These are phyloP conservation scores for Oxyria digyna DNA, from an alignment of 148 eudicot species.

Conservation along the genomic window DNA sequence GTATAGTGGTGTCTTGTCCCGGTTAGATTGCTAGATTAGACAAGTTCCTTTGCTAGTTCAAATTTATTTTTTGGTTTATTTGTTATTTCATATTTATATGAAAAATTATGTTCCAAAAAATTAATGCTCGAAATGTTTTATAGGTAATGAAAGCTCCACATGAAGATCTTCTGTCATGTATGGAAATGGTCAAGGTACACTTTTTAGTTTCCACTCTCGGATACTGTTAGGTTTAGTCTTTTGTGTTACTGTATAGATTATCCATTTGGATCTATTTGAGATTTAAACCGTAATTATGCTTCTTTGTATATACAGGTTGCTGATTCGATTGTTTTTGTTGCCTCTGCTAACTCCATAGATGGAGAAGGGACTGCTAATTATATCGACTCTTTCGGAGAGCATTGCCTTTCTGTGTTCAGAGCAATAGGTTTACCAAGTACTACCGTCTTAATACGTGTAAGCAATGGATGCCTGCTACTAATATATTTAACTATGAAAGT, in stretches of 20 bases:
- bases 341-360: conserved; percentile 50
- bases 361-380: conserved; percentile 39
- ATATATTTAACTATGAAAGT: neutral
- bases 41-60: neutral
- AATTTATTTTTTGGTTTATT: neutral
- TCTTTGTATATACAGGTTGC: conserved; percentile 47
- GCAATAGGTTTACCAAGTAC: conserved; percentile 79
- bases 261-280: neutral
- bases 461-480: conserved; percentile 6
- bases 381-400: conserved; percentile 83
- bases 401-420: conserved; percentile 85
- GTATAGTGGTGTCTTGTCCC: neutral
- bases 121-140: neutral
- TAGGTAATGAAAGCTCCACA: conserved; percentile 92
- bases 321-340: conserved; percentile 87
- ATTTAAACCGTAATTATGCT: neutral
- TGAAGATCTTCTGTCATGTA: conserved; percentile 70
- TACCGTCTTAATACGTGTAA: conserved; percentile 75
- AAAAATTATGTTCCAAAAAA: neutral
- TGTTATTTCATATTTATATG: neutral
- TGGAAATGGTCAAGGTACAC: conserved; percentile 94
- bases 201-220: neutral
- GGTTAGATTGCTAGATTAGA: neutral
- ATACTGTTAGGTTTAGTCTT: neutral
- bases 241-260: neutral